Evolutionary conservation across 768 basidiomycete species (phyloP).

Genomic region (Ramaria rubella): DNA sequence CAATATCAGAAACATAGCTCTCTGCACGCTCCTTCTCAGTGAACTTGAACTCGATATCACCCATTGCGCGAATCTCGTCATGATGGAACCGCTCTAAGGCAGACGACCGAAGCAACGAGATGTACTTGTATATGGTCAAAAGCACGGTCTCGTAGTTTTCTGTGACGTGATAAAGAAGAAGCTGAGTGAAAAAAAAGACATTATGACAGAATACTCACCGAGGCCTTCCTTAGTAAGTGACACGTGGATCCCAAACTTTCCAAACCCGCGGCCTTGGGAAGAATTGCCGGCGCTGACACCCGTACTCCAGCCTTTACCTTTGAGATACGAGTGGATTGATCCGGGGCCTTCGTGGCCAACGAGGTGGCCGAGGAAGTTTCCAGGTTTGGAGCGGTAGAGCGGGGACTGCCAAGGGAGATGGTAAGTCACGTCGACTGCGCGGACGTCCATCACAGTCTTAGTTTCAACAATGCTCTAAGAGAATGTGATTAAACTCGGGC

Average conservation of each 20-base stretch:
- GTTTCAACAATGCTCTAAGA: constrained; percentile 30
- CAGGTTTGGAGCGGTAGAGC: constrained; percentile 36
- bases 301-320: constrained; percentile 39
- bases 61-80: constrained; percentile 35
- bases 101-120: constrained; percentile 12
- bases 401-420: constrained; percentile 32
- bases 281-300: constrained; percentile 33
- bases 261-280: constrained; percentile 29
- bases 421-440: constrained; percentile 32
- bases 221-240: constrained; percentile 45
- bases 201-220: constrained; percentile 24
- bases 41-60: constrained; percentile 38
- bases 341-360: constrained; percentile 48
- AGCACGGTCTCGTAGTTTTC: constrained; percentile 36
- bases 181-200: too few relatives aligned
- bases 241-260: constrained; percentile 31
- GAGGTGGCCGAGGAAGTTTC: constrained; percentile 38
- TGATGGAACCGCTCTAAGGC: constrained; percentile 23
- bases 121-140: constrained; percentile 34
- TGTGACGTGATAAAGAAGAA: constrained; percentile 14
- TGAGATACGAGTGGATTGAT: constrained; percentile 43
- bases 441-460: constrained; percentile 35
- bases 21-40: constrained; percentile 54
- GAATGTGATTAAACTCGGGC: constrained; percentile 8
- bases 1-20: constrained; percentile 67